Percentiles rank a stretch among this genome's conserved stretches.
Conservation (phyloP, 768 basidiomycete species). For the Leccinellum albellum region DNA sequence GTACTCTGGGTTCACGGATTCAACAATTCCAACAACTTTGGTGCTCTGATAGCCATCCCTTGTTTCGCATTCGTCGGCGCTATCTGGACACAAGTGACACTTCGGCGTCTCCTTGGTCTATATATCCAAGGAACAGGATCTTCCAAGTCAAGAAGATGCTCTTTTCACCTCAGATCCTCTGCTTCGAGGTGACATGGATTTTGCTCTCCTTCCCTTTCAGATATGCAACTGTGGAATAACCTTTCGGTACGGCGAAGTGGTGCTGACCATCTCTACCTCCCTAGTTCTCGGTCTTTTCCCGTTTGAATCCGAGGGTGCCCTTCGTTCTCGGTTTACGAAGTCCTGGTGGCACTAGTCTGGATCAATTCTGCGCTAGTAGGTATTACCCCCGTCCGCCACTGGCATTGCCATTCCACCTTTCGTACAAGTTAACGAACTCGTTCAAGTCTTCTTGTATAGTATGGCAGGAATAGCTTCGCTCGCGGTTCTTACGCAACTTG, state of each 20-base stretch:
- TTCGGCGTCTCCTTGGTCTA: background rate
- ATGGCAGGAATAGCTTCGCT: slow-evolving; percentile 37
- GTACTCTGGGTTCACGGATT: slow-evolving; percentile 33
- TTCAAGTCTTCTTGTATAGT: slow-evolving; percentile 45
- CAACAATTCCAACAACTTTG: slow-evolving; percentile 35
- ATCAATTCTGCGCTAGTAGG: slow-evolving; percentile 39
- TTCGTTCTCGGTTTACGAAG: slow-evolving; percentile 21
- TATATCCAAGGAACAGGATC: slow-evolving; percentile 18
- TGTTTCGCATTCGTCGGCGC: slow-evolving; percentile 16
- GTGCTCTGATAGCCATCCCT: slow-evolving; percentile 39
- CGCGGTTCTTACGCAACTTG: slow-evolving; percentile 44
- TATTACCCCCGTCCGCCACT: slow-evolving; percentile 32
- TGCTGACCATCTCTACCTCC: slow-evolving; percentile 5
- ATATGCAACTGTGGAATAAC: slow-evolving; percentile 36
- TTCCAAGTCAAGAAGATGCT: slow-evolving; percentile 26
- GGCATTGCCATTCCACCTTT: background rate
- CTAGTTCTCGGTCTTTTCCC: slow-evolving; percentile 33
- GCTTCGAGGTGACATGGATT: slow-evolving; percentile 40
- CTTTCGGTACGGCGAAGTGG: background rate
- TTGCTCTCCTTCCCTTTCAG: slow-evolving; percentile 51
- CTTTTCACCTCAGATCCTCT: slow-evolving; percentile 41
- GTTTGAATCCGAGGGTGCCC: slow-evolving; percentile 19
- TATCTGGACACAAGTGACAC: slow-evolving; percentile 29
- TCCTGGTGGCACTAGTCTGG: slow-evolving; percentile 37
- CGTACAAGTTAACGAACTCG: background rate